Evolutionary conservation across 1,284 basidiomycete genomes (phyloP), one percentile per base, ranked within the genome.

Genomic region (Leccinum brunneo-olivaceum): DNA sequence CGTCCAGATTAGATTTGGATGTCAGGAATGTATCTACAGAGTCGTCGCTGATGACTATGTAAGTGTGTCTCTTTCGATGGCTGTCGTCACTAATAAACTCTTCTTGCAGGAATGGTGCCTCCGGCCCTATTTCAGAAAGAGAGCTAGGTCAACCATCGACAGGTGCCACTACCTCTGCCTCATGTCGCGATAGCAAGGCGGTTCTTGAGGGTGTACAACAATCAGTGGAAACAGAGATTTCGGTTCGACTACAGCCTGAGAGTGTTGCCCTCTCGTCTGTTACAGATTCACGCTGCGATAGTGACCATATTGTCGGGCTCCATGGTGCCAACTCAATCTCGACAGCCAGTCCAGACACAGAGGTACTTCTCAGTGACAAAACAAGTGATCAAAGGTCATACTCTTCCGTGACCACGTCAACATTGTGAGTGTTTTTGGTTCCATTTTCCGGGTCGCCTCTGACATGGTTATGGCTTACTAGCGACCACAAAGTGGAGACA

Each of bases 381-480:
- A 23, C 6, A 2, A 19, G 6, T 7, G 4, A 6, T n/a, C n/a
- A 7, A 28, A 9, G 20, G n/a, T 18, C 24, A 25, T 21, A 18
- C 2, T 45, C 38, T 18, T n/a, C n/a, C n/a, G 33, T 14, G 4
- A 28, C 11, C 8, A 23, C 7, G 11, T 27, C 20, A 8, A 11
- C 25, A 30, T 15, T 15, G 51, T 53, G 20, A 53, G 50, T 3
- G 0, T 24, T 28, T 34, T 32, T 21, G 2, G 4, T 34, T n/a
- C 23, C 6, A 2, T 2, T n/a, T 35, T 25, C 5, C 9, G 15
- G 8, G 19, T 3, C 10, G 11, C 37, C 3, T 16, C 39, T 53
- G 14, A 55, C 7, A 14, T 7, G n/a, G 12, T 20, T 6, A 6
- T 19, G 34, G 16, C 24, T 3, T 18, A 5, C 16, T 25, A 55